Percentiles rank a stretch among this genome's conserved stretches.
phyloP scores from a whole-genome alignment of 768 basidiomycete species.

The Lentinula lateritia region DNA sequence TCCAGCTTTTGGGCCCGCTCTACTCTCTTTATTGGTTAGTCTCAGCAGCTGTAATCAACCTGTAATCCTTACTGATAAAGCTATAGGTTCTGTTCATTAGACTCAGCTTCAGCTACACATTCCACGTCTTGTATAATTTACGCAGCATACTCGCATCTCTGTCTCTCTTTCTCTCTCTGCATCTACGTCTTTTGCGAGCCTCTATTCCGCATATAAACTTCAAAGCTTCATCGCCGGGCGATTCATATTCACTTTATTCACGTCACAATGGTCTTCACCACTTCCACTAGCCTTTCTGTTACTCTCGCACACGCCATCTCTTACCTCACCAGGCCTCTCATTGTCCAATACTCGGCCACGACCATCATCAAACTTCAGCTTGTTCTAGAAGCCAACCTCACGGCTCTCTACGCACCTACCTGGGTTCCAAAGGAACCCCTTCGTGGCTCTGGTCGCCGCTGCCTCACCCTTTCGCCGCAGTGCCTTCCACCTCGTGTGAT shows the following conservation, averaged over 20 bases:
- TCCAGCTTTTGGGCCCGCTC: constrained; percentile 3
- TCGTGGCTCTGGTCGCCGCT: constrained; percentile 66
- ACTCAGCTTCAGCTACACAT: constrained; percentile 7
- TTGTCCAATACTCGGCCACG: constrained; percentile 48
- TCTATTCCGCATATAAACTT: background rate
- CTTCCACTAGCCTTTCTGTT: constrained; percentile 50
- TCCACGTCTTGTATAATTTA: constrained; percentile 8
- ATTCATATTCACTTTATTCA: background rate
- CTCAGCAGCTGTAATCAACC: background rate
- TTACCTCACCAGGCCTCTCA: constrained; percentile 66
- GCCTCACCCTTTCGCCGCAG: constrained; percentile 65
- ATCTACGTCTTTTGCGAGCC: background rate
- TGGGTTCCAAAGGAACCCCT: constrained; percentile 64
- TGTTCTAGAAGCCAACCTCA: constrained; percentile 69
- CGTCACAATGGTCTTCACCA: constrained; percentile 5
- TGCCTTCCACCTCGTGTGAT: constrained; percentile 68
- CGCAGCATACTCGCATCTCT: constrained; percentile 5
- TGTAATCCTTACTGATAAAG: background rate
- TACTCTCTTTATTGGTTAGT: constrained; percentile 4
- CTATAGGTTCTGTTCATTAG: constrained; percentile 7
- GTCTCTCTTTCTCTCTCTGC: constrained; percentile 1
- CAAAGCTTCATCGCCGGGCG: constrained; percentile 2
- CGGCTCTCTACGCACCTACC: constrained; percentile 57
- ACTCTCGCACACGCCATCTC: constrained; percentile 71
- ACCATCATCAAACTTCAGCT: constrained; percentile 67